phyloP scores from a whole-genome alignment of 306 rosid genomes.

The Psophocarpus tetragonolobus region DNA sequence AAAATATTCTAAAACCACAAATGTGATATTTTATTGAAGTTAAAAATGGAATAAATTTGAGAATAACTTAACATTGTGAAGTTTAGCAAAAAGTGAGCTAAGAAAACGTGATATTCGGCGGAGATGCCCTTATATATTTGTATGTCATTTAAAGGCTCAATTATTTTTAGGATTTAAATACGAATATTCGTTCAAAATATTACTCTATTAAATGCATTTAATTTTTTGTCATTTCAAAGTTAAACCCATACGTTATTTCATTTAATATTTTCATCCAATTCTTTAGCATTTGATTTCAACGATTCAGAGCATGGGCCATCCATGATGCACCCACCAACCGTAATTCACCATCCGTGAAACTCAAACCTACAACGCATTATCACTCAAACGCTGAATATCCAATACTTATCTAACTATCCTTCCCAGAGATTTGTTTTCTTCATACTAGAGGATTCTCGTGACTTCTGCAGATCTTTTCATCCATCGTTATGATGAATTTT shows the following conservation, averaged over 20 bases:
- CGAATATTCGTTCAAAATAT: background rate
- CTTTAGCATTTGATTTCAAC: background rate
- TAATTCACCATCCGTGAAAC: background rate
- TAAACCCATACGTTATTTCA: background rate
- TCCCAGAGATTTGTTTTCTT: background rate
- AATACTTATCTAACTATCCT: background rate
- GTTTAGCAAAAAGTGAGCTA: no score
- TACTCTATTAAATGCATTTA: background rate
- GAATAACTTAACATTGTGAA: no score
- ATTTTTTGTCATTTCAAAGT: background rate
- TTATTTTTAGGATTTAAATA: background rate
- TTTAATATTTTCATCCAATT: background rate
- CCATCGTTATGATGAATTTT: background rate
- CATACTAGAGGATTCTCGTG: slow-evolving; percentile 6
- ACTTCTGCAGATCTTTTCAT: background rate
- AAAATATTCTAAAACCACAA: no score
- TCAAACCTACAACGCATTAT: background rate
- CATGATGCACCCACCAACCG: background rate
- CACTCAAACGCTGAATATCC: background rate
- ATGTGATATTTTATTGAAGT: no score
- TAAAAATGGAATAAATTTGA: no score
- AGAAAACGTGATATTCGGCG: no score
- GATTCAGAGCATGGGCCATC: background rate
- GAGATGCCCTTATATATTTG: no score
- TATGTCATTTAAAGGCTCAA: background rate